Evolutionary conservation across 257 asterid species (phyloP), one percentile per base, ranked within the genome.

Genomic region (Parsonsia alboflavescens): DNA sequence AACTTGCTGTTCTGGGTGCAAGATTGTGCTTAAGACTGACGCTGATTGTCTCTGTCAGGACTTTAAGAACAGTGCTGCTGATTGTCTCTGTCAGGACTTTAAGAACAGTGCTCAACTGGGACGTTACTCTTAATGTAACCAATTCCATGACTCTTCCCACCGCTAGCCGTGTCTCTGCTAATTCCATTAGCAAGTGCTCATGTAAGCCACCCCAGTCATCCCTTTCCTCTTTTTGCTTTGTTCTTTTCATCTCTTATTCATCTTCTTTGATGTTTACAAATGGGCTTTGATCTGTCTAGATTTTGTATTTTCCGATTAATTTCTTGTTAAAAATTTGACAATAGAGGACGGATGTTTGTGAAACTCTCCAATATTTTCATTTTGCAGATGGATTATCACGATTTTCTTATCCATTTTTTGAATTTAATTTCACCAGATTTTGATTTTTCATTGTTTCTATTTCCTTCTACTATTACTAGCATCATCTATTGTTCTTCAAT

Each of bases 31-130:
- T n/a, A 91, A 90, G 70, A 76, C 94, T 1, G 78, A 90, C 76
- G 81, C 98, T 1, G 86, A 87, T 13, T 93, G 98, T 73, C 86
- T 93, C 3, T 93, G 98, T 81, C 89, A 89, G 64, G 83, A 84
- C n/a, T 93, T 91, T 49, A 88, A 80, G 68, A 90, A 88, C 84
- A 91, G n/a, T n/a, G n/a, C n/a, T n/a, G 81, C 98, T 1, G 86
- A 87, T 13, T 93, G 98, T 73, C 86, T 93, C 3, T 93, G 98
- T 81, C 89, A 89, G 64, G 83, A 84, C n/a, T 93, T 91, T 49
- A 88, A 80, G 68, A 90, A 88, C 84, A 91, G 97, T 79, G 97
- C 96, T 2, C 96, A 91, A 78, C 80, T 93, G 41, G 98, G 97
- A n/a, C 6, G 85, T 91, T 30, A 80, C 89, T 11, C 86, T 93